A percentile compares a stretch with the other conserved stretches of the same genome.
phyloP scores from a whole-genome alignment of 164 flowering plant genomes.

The Vitis riparia region DNA sequence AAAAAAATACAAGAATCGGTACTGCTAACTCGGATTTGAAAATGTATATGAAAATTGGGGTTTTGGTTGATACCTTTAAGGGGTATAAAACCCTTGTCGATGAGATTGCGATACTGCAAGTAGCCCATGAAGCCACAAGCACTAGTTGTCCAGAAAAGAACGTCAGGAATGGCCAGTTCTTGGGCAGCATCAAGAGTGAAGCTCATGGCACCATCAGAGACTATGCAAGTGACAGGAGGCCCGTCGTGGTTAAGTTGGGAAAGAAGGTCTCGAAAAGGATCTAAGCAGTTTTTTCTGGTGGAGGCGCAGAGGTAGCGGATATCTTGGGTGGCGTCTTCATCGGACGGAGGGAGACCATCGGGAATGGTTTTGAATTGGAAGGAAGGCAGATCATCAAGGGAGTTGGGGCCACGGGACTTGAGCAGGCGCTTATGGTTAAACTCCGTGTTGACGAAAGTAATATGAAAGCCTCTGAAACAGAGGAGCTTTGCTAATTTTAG shows the following conservation, averaged over 20 bases:
- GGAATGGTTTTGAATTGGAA: slow-evolving; percentile 49
- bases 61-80: not conserved
- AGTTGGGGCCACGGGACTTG: slow-evolving; percentile 33
- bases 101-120: not conserved
- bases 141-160: slow-evolving; percentile 8
- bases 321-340: slow-evolving; percentile 44
- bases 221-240: slow-evolving; percentile 17
- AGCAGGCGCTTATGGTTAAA: slow-evolving; percentile 39
- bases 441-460: slow-evolving; percentile 44
- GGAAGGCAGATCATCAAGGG: slow-evolving; percentile 27
- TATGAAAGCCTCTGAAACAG: slow-evolving; percentile 31
- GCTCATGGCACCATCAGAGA: slow-evolving; percentile 22
- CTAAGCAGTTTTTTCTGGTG: slow-evolving; percentile 21
- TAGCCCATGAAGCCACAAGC: slow-evolving; percentile 11
- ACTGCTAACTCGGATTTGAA: no score
- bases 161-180: slow-evolving; percentile 5
- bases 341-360: slow-evolving; percentile 47
- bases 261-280: slow-evolving; percentile 24
- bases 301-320: slow-evolving; percentile 36
- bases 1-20: not conserved
- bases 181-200: slow-evolving; percentile 19
- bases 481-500: slow-evolving; percentile 39
- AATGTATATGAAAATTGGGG: no score
- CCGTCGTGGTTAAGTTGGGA: not conserved
- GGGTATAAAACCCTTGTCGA: slow-evolving; percentile 3